Base-by-base conservation (phyloP, 140 eudicot species). In the Anethum foeniculum region DNA sequence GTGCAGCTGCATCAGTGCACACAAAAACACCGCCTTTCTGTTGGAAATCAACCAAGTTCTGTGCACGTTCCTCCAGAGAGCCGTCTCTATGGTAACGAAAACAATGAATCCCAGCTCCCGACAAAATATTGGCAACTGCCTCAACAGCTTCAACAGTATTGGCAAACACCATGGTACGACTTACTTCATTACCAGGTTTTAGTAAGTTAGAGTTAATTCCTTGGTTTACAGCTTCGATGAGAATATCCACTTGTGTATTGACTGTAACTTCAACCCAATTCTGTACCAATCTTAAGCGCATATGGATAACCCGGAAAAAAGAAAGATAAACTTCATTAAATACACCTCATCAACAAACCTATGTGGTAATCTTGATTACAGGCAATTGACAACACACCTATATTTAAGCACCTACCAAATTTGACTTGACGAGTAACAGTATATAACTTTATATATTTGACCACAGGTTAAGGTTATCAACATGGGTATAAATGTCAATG, bases 1-100 rank as follows among this genome's bases (percentile, higher is more conserved):
- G 97, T 71, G 97, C 97, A 78, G 97, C 99, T 68, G 97, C 95
- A 90, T 92, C 99, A 43, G 99, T 95, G 84, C 99, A 92, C 36
- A 95, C 97, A 79, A 95, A 91, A 46, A 95, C 91, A 36, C 97
- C 97, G 36, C 99, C 97, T 23, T 88, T 89, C 83, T 89, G 82
- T 88, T 88, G 87, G 83, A 95, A 92, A 76, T 85, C 92, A 34
- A 87, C 77, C 34, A 95, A 83, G 82, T 86, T 90, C 86, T 86
- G 81, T 36, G 96, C 88, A 49, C 96, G 90, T 81, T 90, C 99
- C 58, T 92, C 96, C 60, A 89, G 48, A 68, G 99, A 88, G 82
- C 86, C 86, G 38, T 89, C 88, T 44, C 95, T 88, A 83, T 95
- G 99, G 82, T 92, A 95, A 76, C 91, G 83, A 38, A 81, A 85